A percentile compares a stretch with the other conserved stretches of the same genome.
These are phyloP conservation scores for Closterium sp. DNA, from an alignment of 139 green algal species.

Conservation along the genomic window DNA sequence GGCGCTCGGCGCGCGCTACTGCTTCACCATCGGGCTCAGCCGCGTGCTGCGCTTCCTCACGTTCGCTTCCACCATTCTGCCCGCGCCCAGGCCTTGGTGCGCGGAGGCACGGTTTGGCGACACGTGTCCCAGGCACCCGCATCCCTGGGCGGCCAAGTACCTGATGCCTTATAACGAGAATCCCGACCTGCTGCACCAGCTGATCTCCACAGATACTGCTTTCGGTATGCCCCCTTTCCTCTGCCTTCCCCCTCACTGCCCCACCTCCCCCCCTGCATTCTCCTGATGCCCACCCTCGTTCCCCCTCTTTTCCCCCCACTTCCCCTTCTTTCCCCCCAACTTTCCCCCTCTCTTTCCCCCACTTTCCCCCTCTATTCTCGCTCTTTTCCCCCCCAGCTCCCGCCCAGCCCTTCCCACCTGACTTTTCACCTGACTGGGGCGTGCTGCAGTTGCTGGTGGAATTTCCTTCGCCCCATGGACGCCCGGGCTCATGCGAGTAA, in stretches of 20 bases:
- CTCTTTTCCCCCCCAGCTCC: not conserved
- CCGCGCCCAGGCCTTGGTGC: slow-evolving; percentile 45
- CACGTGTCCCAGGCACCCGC: slow-evolving; percentile 4
- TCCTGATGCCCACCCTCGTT: too few species aligned
- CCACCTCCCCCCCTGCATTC: too few species aligned
- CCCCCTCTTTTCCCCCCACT: too few species aligned
- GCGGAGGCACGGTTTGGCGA: slow-evolving; percentile 1
- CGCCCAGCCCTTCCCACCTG: not conserved
- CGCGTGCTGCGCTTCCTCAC: slow-evolving; percentile 28
- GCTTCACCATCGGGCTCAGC: slow-evolving; percentile 25
- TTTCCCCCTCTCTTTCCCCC: too few species aligned
- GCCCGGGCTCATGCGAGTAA: too few species aligned
- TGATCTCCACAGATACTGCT: slow-evolving; percentile 20
- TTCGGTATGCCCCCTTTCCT: not conserved
- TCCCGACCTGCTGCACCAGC: not conserved
- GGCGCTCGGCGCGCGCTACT: slow-evolving; percentile 30
- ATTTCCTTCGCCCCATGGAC: too few species aligned
- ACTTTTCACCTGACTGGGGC: slow-evolving; percentile 32
- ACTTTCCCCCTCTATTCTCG: too few species aligned
- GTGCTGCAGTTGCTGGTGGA: slow-evolving; percentile 11
- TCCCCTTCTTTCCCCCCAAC: too few species aligned
- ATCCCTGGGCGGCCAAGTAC: slow-evolving; percentile 37
- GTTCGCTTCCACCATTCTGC: slow-evolving; percentile 39
- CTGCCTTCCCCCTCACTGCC: too few species aligned
- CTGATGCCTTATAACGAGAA: slow-evolving; percentile 26